Conservation (phyloP, 2,329 filamentous ascomycete genomes). For the Didymella keratinophila region DNA sequence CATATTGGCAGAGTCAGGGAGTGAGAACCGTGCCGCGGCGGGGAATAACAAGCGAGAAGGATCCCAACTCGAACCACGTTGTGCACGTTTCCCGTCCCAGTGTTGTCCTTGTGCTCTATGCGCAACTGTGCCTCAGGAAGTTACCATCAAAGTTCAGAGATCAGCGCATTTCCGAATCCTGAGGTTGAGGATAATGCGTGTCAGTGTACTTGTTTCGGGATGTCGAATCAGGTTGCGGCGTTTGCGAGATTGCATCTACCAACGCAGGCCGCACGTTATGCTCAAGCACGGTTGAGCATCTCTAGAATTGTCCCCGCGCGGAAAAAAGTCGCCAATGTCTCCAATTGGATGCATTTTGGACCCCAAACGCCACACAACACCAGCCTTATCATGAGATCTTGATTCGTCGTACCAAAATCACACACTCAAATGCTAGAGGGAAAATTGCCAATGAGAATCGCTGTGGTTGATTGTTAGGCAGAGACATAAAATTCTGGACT, state of each 20-base stretch:
- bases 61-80: constrained; percentile 14
- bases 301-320: constrained; percentile 8
- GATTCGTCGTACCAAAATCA: constrained; percentile 15
- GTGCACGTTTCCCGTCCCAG: constrained; percentile 8
- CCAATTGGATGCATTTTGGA: constrained; percentile 23
- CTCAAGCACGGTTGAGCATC: constrained; percentile 12
- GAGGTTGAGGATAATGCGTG: constrained; percentile 3
- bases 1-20: constrained; percentile 4
- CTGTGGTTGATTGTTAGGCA: background rate
- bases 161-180: constrained; percentile 9
- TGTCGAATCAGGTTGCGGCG: constrained; percentile 10
- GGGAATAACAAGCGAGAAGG: constrained; percentile 8
- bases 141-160: background rate
- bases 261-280: constrained; percentile 13
- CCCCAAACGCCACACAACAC: constrained; percentile 10
- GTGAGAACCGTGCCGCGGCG: constrained; percentile 5
- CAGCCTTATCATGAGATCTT: constrained; percentile 15
- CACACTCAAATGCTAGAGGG: constrained; percentile 3
- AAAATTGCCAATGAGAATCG: constrained; percentile 1
- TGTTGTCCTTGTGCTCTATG: constrained; percentile 10
- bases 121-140: constrained; percentile 5
- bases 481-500: constrained; percentile 6
- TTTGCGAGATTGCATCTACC: constrained; percentile 19
- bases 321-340: constrained; percentile 18
- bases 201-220: background rate